A percentile compares a stretch with the other conserved stretches of the same genome.
These are phyloP conservation scores for Epichloe aotearoae DNA, from an alignment of 2,329 filamentous ascomycete species.

Conservation along the genomic window DNA sequence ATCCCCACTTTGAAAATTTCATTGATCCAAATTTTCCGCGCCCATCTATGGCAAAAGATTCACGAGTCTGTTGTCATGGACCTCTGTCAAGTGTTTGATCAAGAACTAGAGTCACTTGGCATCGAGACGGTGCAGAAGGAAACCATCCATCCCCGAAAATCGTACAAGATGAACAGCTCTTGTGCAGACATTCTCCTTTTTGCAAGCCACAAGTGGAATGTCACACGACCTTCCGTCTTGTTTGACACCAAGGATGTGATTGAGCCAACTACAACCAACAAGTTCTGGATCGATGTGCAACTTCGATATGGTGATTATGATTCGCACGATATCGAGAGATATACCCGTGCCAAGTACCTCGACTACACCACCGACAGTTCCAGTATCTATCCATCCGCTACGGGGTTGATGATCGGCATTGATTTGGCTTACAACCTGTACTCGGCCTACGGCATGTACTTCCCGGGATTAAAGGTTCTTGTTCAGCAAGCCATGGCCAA, in stretches of 20 bases:
- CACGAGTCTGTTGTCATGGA: slow-evolving; percentile 99
- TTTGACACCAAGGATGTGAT: slow-evolving; percentile 96
- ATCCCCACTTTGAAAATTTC: slow-evolving; percentile 97
- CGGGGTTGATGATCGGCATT: slow-evolving; percentile 93
- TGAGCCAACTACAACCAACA: slow-evolving; percentile 88
- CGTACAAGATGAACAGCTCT: slow-evolving; percentile 99
- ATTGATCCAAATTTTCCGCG: slow-evolving; percentile 96
- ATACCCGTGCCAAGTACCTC: slow-evolving; percentile 93
- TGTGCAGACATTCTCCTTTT: slow-evolving; percentile 91
- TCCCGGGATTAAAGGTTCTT: slow-evolving; percentile 90
- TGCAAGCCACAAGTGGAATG: slow-evolving; percentile 97
- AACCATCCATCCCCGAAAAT: slow-evolving; percentile 97
- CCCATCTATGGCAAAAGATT: slow-evolving; percentile 99
- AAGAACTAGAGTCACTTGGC: slow-evolving; percentile 86
- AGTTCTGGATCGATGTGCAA: slow-evolving; percentile 98
- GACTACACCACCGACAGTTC: slow-evolving; percentile 98
- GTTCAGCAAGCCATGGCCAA: slow-evolving; percentile 98
- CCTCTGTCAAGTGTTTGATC: slow-evolving; percentile 94
- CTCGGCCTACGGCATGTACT: slow-evolving; percentile 96
- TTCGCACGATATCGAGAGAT: slow-evolving; percentile 96
- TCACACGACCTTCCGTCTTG: slow-evolving; percentile 80
- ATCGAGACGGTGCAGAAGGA: slow-evolving; percentile 98
- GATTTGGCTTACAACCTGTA: slow-evolving; percentile 97
- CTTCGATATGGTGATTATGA: slow-evolving; percentile 96
- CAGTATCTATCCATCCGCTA: slow-evolving; percentile 95